Evolutionary conservation across 2,329 filamentous ascomycete genomes (phyloP).

Genomic region (Fusarium odoratissimum): DNA sequence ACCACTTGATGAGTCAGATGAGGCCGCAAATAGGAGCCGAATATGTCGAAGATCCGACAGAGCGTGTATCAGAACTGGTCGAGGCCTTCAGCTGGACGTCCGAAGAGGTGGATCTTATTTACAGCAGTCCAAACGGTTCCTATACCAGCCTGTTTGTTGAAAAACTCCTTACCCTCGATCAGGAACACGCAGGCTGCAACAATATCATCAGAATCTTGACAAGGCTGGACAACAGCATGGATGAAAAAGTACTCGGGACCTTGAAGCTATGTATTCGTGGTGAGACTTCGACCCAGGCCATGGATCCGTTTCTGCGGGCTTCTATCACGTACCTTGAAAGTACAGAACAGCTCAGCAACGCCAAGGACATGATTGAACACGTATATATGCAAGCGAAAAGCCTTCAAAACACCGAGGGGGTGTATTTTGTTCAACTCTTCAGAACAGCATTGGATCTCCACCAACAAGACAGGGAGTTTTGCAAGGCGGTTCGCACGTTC

Average conservation of each 20-base stretch:
- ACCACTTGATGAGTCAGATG: conserved; percentile 58
- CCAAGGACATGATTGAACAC: conserved; percentile 56
- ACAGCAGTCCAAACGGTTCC: conserved; percentile 51
- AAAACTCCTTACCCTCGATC: conserved; percentile 73
- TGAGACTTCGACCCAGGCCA: conserved; percentile 53
- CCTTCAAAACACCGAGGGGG: conserved; percentile 61
- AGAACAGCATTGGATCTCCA: conserved; percentile 45
- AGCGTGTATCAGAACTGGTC: conserved; percentile 53
- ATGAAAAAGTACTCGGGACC: conserved; percentile 63
- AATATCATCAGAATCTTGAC: conserved; percentile 70
- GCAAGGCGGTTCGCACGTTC: conserved; percentile 30
- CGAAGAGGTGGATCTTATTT: conserved; percentile 59
- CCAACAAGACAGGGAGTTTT: conserved; percentile 44
- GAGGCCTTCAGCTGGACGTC: conserved; percentile 57
- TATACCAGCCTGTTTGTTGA: conserved; percentile 67
- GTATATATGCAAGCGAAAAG: conserved; percentile 57
- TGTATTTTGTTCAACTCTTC: conserved; percentile 61
- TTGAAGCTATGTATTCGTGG: conserved; percentile 66
- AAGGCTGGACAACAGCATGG: conserved; percentile 62
- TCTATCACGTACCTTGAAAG: conserved; percentile 64
- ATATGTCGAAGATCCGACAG: conserved; percentile 52
- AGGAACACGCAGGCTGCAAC: conserved; percentile 63
- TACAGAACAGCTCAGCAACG: conserved; percentile 50
- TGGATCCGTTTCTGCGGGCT: conserved; percentile 69
- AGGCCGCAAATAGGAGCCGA: conserved; percentile 52